A percentile compares a stretch with the other conserved stretches of the same genome.
Conservation (phyloP, 2,329 filamentous ascomycete species). For the Truncatella angustata region DNA sequence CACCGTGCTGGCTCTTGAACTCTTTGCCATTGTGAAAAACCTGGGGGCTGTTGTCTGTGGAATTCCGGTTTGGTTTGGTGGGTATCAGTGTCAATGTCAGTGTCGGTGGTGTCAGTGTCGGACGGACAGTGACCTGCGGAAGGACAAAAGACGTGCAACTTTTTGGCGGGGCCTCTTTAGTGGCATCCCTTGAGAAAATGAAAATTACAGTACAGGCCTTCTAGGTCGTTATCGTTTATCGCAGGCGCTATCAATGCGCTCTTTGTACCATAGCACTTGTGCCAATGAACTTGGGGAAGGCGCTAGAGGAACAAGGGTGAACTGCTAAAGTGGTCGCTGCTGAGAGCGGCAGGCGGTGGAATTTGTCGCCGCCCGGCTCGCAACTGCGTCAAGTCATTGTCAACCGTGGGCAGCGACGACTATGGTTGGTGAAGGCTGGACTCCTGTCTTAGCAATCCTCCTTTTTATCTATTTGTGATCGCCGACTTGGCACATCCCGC, state of each 20-base stretch:
- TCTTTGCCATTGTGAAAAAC: constrained; percentile 83
- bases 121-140: no score
- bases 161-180: constrained; percentile 11
- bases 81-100: no score
- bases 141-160: constrained; percentile 3
- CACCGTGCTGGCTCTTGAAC: constrained; percentile 71
- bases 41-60: no score
- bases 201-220: neutral
- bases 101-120: no score
- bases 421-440: neutral
- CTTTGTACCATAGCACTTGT: no score
- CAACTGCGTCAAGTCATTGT: neutral
- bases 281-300: neutral
- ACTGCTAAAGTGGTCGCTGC: neutral
- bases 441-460: neutral
- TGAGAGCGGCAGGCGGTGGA: neutral
- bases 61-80: no score
- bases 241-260: neutral
- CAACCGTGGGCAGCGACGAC: neutral
- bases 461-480: neutral
- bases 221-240: neutral
- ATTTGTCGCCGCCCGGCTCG: neutral
- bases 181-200: neutral
- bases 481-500: neutral
- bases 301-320: constrained; percentile 1